Evolutionary conservation across 352 stramenopile species (phyloP), one percentile per base, ranked within the genome.

Genomic region (Phytopythium kandeliae): DNA sequence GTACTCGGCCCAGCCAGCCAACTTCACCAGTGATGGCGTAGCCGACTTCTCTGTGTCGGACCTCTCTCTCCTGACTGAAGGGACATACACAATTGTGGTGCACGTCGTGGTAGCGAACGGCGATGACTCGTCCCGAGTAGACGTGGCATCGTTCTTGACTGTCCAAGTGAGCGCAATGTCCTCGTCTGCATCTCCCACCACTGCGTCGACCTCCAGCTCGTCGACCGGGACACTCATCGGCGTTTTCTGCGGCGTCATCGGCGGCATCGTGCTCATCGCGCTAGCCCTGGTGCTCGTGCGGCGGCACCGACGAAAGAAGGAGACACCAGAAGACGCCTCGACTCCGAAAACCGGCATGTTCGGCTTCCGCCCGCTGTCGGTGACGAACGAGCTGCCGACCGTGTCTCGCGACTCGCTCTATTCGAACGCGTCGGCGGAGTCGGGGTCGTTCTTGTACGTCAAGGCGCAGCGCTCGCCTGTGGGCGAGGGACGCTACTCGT

Each of bases 381-480:
- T 70, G 42, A 70, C 63, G 8, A 71, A 73, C 24, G 63, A 80
- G 19, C 45, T 71, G 26, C 65, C 55, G 4, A 73, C 71, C 1
- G 65, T 68, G 42, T 82, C 70, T 1, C 66, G 57, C 28, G 57
- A 48, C n/a, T 67, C 65, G 0, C 40, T 19, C n/a, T 50, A 72
- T 9, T 69, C 61, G 41, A 57, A 55, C 26, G 54, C 33, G 16
- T 83, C 69, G 16, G 66, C 76, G 12, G 62, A 75, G 26, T 79
- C 71, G 1, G 65, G 70, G 19, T 59, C 63, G 45, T 80, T 80
- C 55, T 72, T 78, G 64, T 80, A 79, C 38, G 55, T 78, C 34
- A 79, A 79, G 48, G 69, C 66, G 11, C 58, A 63, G 47, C 58
- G 48, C 8, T 80, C 67, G 15, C 64, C 71, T 17, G 40, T 76